phyloP scores from a whole-genome alignment of 2,329 filamentous ascomycete genomes.

The Blumeria hordei region DNA sequence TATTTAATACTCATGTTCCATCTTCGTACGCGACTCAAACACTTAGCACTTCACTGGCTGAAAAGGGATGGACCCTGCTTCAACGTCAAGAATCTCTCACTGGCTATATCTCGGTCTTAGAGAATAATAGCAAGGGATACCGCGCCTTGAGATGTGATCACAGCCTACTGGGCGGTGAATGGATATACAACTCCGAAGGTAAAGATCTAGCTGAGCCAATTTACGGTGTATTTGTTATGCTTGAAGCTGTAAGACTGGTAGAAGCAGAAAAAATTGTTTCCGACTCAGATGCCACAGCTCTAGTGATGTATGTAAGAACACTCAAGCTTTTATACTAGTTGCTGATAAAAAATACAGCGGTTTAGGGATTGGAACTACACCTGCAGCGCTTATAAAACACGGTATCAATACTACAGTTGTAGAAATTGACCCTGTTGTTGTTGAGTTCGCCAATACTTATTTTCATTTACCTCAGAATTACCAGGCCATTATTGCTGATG shows the following conservation, averaged over 20 bases:
- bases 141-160: constrained; percentile 81
- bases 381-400: constrained; percentile 63
- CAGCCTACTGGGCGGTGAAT: constrained; percentile 79
- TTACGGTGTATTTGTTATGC: constrained; percentile 86
- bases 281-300: constrained; percentile 48
- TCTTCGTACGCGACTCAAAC: constrained; percentile 31
- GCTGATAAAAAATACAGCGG: constrained; percentile 27
- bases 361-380: constrained; percentile 77
- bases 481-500: constrained; percentile 60
- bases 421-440: constrained; percentile 77
- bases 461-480: constrained; percentile 61
- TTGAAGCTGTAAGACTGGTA: constrained; percentile 73
- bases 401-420: constrained; percentile 84
- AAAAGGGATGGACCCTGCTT: constrained; percentile 48
- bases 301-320: constrained; percentile 49
- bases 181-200: constrained; percentile 37
- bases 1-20: constrained; percentile 51
- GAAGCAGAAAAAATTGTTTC: constrained; percentile 27
- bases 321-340: constrained; percentile 2
- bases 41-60: constrained; percentile 40
- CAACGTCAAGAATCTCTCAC: constrained; percentile 70
- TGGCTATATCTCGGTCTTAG: constrained; percentile 76
- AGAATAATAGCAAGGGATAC: constrained; percentile 47
- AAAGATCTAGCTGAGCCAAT: constrained; percentile 69
- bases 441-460: constrained; percentile 60